Evolutionary conservation across 176 grass and related monocot species (phyloP).

Genomic region (Carex cristatella): DNA sequence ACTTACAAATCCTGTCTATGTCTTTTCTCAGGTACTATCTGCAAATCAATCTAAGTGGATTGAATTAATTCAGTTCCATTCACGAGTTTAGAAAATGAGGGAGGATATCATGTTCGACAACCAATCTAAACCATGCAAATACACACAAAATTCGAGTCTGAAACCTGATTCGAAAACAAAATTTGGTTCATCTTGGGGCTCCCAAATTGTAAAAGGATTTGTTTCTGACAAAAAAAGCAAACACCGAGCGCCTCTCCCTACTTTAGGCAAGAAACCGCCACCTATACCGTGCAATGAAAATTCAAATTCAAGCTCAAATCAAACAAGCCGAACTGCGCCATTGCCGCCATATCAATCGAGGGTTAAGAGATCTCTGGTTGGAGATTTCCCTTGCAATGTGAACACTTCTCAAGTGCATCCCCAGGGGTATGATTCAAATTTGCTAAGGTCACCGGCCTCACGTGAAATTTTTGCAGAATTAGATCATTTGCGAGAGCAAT

Average conservation of each 20-base stretch:
- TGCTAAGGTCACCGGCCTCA: slow-evolving; percentile 65
- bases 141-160: slow-evolving; percentile 44
- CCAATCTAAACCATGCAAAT: slow-evolving; percentile 81
- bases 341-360: slow-evolving; percentile 62
- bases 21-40: background rate
- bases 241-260: slow-evolving; percentile 34
- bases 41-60: background rate
- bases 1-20: background rate
- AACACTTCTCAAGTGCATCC: slow-evolving; percentile 90
- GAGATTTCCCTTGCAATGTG: slow-evolving; percentile 75
- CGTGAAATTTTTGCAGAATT: slow-evolving; percentile 92
- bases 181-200: slow-evolving; percentile 91
- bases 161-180: slow-evolving; percentile 65
- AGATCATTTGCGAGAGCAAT: slow-evolving; percentile 80
- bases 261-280: slow-evolving; percentile 65
- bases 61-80: background rate
- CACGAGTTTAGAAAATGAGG: slow-evolving; percentile 47
- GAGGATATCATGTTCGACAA: slow-evolving; percentile 95
- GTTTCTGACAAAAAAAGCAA: slow-evolving; percentile 90
- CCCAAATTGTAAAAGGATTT: slow-evolving; percentile 93
- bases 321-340: slow-evolving; percentile 40
- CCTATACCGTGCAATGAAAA: slow-evolving; percentile 12
- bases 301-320: slow-evolving; percentile 33
- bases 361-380: slow-evolving; percentile 84
- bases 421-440: slow-evolving; percentile 66